A percentile compares a stretch with the other conserved stretches of the same genome.
Conservation (phyloP, 2,329 filamentous ascomycete genomes). For the Neopestalotiopsis sp. region DNA sequence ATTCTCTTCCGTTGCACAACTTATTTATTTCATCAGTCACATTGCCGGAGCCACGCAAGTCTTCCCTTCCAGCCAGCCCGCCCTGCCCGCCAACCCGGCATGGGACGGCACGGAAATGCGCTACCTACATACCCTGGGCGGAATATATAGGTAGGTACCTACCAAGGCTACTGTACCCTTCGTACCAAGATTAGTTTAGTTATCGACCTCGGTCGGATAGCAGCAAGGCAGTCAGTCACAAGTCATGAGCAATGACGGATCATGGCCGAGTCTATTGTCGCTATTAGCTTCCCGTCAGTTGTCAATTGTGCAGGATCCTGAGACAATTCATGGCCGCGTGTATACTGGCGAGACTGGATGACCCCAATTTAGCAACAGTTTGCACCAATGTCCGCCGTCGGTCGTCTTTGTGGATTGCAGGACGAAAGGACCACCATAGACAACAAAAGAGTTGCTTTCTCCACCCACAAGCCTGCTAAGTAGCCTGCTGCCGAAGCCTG, state of each 20-base stretch:
- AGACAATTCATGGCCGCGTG: not conserved
- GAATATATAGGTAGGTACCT: too few relatives aligned
- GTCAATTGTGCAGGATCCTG: not conserved
- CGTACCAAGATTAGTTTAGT: not conserved
- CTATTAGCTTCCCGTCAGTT: not conserved
- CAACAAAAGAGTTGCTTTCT: not conserved
- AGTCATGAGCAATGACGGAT: not conserved
- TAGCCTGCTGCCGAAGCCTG: too few relatives aligned
- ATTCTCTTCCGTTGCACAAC: not conserved
- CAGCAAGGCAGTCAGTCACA: not conserved
- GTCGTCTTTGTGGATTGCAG: not conserved
- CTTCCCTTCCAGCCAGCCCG: not conserved
- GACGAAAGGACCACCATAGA: not conserved
- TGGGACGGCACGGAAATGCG: not conserved
- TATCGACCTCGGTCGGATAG: not conserved
- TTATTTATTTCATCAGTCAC: not conserved
- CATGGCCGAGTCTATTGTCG: not conserved
- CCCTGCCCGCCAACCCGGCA: not conserved
- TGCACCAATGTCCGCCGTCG: not conserved
- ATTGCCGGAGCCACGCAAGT: not conserved
- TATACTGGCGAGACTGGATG: not conserved
- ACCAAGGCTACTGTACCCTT: too few relatives aligned
- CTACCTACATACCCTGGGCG: not conserved
- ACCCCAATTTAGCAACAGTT: not conserved
- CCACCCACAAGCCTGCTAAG: not conserved